A percentile compares a stretch with the other conserved stretches of the same genome.
phyloP scores from a whole-genome alignment of 345 rosid genomes.

The Salix viminalis region DNA sequence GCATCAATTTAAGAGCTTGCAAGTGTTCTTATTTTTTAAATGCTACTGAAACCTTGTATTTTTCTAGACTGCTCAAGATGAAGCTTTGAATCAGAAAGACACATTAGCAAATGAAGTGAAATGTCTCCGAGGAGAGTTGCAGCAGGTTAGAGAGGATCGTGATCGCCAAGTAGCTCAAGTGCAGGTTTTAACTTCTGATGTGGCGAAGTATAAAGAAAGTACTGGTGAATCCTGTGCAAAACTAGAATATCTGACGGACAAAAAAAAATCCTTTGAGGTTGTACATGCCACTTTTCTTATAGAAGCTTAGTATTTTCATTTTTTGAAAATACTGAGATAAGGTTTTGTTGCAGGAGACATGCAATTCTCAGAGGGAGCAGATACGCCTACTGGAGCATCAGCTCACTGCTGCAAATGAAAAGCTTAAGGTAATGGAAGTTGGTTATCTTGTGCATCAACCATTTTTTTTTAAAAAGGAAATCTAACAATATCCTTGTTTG shows the following conservation, averaged over 20 bases:
- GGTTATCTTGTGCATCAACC: not conserved
- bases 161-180: slow-evolving; percentile 61
- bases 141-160: slow-evolving; percentile 82
- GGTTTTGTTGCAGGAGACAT: slow-evolving; percentile 54
- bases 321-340: not conserved
- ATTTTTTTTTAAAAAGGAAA: not conserved
- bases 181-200: slow-evolving; percentile 54
- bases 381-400: slow-evolving; percentile 56
- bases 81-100: slow-evolving; percentile 64
- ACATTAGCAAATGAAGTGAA: slow-evolving; percentile 53
- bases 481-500: not conserved
- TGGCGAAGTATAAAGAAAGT: slow-evolving; percentile 54
- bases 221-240: slow-evolving; percentile 69
- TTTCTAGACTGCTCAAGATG: slow-evolving; percentile 65
- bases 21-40: not conserved
- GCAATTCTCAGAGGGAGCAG: slow-evolving; percentile 72
- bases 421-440: slow-evolving; percentile 53
- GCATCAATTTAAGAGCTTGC: not conserved
- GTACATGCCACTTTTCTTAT: slow-evolving; percentile 1
- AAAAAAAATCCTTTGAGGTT: slow-evolving; percentile 76
- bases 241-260: slow-evolving; percentile 52
- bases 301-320: not conserved
- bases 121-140: slow-evolving; percentile 74
- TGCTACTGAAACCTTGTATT: not conserved
- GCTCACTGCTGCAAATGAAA: slow-evolving; percentile 66